Evolutionary conservation across 306 rosid genomes (phyloP).

Genomic region (Hippophae gyantsensis): DNA sequence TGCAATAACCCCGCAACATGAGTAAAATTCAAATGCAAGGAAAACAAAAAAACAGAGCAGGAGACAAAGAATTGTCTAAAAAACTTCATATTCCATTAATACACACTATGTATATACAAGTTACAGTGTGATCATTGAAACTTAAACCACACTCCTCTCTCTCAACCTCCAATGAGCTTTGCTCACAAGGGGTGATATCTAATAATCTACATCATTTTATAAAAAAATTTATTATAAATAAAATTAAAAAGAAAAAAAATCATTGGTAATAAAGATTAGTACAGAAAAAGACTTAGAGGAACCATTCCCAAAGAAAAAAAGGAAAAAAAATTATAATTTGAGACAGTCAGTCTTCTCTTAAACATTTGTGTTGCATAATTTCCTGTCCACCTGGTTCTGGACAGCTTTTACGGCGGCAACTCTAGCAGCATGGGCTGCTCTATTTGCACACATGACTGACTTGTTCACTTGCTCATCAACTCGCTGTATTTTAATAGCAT

Average conservation of each 20-base stretch:
- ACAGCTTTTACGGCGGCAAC: constrained; percentile 98
- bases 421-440: constrained; percentile 91
- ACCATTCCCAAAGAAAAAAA: constrained; percentile 3
- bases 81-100: constrained; percentile 48
- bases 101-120: constrained; percentile 63
- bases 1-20: too few relatives aligned
- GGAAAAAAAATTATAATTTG: constrained; percentile 42
- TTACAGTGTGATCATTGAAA: constrained; percentile 48
- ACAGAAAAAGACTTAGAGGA: neutral
- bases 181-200: constrained; percentile 58
- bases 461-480: constrained; percentile 76
- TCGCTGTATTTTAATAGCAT: constrained; percentile 50
- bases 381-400: constrained; percentile 85
- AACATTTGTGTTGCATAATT: constrained; percentile 63
- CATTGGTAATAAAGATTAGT: constrained; percentile 33
- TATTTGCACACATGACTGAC: constrained; percentile 71
- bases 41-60: neutral
- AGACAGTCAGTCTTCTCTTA: constrained; percentile 23
- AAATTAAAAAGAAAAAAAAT: too few relatives aligned
- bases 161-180: constrained; percentile 64
- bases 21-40: neutral
- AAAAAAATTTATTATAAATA: too few relatives aligned
- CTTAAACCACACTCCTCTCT: constrained; percentile 29
- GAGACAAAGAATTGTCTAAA: constrained; percentile 1
- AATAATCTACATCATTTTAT: too few relatives aligned